Percentiles rank a stretch among this genome's conserved stretches.
These are phyloP conservation scores for Cetraspora pellucida DNA, from an alignment of 192 early-diverging fungal genomes.

Conservation along the genomic window DNA sequence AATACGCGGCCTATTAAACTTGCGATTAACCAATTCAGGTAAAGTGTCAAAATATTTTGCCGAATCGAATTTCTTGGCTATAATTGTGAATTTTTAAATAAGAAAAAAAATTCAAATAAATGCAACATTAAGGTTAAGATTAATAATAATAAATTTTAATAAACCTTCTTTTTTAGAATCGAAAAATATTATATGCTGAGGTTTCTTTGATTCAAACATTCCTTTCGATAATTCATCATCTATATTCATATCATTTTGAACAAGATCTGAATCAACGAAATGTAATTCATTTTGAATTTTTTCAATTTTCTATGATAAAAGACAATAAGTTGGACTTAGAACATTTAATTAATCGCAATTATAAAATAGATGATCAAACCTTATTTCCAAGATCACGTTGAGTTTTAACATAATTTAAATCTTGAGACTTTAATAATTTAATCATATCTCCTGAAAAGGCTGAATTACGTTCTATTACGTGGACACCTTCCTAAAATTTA, in stretches of 20 bases:
- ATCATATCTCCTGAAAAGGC: slow-evolving; percentile 75
- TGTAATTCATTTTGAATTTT: slow-evolving; percentile 72
- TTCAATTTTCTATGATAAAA: slow-evolving; percentile 63
- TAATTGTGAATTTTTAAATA: background rate
- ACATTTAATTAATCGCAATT: background rate
- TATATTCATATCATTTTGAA: slow-evolving; percentile 42
- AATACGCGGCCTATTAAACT: slow-evolving; percentile 78
- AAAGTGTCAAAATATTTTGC: slow-evolving; percentile 82
- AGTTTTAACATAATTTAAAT: slow-evolving; percentile 83
- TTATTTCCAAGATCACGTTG: slow-evolving; percentile 78
- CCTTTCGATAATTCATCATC: slow-evolving; percentile 43
- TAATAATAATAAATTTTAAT: background rate
- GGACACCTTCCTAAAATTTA: slow-evolving; percentile 66
- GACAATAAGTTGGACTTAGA: background rate
- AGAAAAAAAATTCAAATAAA: slow-evolving; percentile 9
- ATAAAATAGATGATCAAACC: slow-evolving; percentile 44
- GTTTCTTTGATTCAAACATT: slow-evolving; percentile 36
- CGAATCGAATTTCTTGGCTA: slow-evolving; percentile 74
- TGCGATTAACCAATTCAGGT: slow-evolving; percentile 75
- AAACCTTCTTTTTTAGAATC: slow-evolving; percentile 65
- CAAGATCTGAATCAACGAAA: slow-evolving; percentile 53
- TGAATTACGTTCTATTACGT: slow-evolving; percentile 73
- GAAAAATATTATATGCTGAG: slow-evolving; percentile 81
- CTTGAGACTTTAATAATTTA: slow-evolving; percentile 89
- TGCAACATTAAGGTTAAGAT: background rate